phyloP scores from a whole-genome alignment of 768 basidiomycete genomes.

The Russula brevipes region DNA sequence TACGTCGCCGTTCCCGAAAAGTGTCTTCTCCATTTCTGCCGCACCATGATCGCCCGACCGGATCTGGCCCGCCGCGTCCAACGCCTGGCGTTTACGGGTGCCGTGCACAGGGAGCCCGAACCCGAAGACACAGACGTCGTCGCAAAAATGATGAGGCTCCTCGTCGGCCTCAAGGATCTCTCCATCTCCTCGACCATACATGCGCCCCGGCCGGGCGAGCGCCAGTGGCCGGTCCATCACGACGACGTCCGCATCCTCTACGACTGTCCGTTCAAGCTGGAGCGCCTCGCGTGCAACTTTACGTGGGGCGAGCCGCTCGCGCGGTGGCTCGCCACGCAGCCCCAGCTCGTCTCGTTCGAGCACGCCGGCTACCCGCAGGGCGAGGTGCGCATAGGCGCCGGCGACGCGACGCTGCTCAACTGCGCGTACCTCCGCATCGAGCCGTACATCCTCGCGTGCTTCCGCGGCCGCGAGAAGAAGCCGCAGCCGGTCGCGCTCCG shows the following conservation, averaged over 20 bases:
- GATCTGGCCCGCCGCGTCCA: constrained; percentile 22
- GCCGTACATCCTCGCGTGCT: constrained; percentile 17
- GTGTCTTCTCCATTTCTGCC: constrained; percentile 13
- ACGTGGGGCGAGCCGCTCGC: constrained; percentile 14
- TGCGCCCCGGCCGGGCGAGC: background rate
- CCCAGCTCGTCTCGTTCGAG: constrained; percentile 16
- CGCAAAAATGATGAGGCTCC: constrained; percentile 5
- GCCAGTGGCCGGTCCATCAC: constrained; percentile 11
- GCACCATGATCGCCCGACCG: constrained; percentile 19
- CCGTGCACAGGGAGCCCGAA: constrained; percentile 12
- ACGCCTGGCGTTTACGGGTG: constrained; percentile 13
- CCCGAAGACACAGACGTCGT: constrained; percentile 9
- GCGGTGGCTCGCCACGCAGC: constrained; percentile 13
- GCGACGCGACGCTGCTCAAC: background rate
- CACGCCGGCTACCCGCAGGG: constrained; percentile 8
- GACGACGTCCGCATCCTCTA: constrained; percentile 11
- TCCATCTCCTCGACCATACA: constrained; percentile 7
- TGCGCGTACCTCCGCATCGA: constrained; percentile 16
- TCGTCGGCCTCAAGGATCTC: constrained; percentile 21
- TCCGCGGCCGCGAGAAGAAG: background rate
- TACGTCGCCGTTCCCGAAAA: constrained; percentile 16
- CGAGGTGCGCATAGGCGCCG: background rate
- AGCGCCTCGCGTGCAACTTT: constrained; percentile 12
- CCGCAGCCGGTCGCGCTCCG: constrained; percentile 11
- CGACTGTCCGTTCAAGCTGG: constrained; percentile 17